phyloP scores from a whole-genome alignment of 2,329 filamentous ascomycete species.

The Ophiostoma australiae region DNA sequence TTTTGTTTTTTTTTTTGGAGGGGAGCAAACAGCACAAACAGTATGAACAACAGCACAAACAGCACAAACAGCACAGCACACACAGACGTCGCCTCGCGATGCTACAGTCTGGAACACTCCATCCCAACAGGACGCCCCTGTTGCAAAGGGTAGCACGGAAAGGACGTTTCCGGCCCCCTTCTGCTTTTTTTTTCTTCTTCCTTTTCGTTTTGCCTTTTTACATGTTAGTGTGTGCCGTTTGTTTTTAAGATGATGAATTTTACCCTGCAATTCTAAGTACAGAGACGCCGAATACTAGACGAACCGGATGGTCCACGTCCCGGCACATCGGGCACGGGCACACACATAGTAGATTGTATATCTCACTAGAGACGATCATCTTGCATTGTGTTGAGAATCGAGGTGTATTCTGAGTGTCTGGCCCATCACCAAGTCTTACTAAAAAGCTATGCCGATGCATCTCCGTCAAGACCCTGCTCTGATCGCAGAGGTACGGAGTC shows the following conservation, averaged over 20 bases:
- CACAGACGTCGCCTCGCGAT: not conserved
- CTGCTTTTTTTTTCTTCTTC: no score
- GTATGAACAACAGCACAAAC: no score
- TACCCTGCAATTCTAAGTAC: no score
- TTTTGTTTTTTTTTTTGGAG: not conserved
- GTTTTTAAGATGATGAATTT: no score
- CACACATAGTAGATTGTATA: no score
- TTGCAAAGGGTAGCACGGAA: not conserved
- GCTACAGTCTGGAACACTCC: conserved; percentile 13
- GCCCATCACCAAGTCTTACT: no score
- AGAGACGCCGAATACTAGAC: not conserved
- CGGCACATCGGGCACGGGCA: not conserved
- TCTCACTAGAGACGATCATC: not conserved
- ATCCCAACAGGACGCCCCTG: not conserved
- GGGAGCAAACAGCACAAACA: no score
- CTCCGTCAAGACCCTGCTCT: not conserved
- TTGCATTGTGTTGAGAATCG: no score
- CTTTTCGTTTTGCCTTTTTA: no score
- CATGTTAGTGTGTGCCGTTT: no score
- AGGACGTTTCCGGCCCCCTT: conserved; percentile 4
- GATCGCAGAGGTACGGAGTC: not conserved
- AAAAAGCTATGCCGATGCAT: not conserved
- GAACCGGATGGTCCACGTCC: not conserved
- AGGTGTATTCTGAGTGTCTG: no score
- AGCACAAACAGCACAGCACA: no score